phyloP scores from a whole-genome alignment of 176 grass and related monocot genomes.

The Aegilops umbellulata region DNA sequence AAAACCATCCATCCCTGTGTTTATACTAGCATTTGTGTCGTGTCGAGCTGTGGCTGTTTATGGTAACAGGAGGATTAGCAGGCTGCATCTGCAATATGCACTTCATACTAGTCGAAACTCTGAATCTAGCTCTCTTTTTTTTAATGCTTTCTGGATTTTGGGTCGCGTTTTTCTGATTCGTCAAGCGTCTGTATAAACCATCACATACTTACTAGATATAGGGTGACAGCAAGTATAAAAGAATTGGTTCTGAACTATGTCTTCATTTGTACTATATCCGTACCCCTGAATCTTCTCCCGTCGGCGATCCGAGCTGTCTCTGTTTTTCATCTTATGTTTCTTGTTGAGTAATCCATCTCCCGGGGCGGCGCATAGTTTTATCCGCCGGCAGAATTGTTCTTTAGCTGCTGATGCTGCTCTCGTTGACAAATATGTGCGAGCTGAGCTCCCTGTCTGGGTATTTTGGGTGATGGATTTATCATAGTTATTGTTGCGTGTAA shows the following conservation, averaged over 20 bases:
- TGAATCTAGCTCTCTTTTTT: not conserved
- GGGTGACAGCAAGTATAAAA: not conserved
- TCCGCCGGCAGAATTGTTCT: not conserved
- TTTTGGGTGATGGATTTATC: not conserved
- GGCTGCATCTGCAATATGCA: not conserved
- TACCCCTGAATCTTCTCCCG: not conserved
- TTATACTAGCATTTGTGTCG: constrained; percentile 4
- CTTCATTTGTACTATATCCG: constrained; percentile 19
- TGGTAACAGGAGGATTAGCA: not conserved
- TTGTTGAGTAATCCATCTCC: not conserved
- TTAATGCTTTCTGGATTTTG: not conserved
- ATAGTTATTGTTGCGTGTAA: not conserved
- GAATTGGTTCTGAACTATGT: not conserved
- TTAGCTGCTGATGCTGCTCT: not conserved
- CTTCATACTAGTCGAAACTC: not conserved
- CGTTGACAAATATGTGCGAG: not conserved
- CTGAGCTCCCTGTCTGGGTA: not conserved
- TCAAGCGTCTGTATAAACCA: constrained; percentile 17
- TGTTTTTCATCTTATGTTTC: not conserved
- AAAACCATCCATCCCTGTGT: constrained; percentile 5
- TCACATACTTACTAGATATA: not conserved
- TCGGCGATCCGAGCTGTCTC: not conserved
- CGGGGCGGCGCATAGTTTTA: not conserved
- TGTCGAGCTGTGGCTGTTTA: not conserved
- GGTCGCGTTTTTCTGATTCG: not conserved